Evolutionary conservation across 306 rosid genomes (phyloP).

Genomic region (Dicorynia guianensis): DNA sequence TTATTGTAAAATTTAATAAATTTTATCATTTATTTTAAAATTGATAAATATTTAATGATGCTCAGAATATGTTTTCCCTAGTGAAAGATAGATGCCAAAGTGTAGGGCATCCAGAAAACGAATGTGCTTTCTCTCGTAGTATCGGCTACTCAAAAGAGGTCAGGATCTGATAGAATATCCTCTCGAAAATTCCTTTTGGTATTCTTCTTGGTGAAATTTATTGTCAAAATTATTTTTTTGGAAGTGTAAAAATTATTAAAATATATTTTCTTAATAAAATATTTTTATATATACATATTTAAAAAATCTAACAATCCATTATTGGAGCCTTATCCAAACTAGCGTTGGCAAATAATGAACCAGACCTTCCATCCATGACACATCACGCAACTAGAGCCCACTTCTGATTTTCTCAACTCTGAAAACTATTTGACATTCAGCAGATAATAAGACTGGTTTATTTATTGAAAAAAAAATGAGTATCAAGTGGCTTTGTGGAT

Average conservation of each 20-base stretch:
- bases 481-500: too few species aligned
- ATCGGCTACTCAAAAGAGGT: slow-evolving; percentile 10
- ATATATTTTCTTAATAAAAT: too few species aligned
- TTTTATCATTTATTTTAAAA: too few species aligned
- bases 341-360: slow-evolving; percentile 6
- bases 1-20: too few species aligned
- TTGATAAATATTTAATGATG: too few species aligned
- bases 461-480: too few species aligned
- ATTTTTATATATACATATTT: too few species aligned
- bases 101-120: slow-evolving; percentile 33
- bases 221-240: too few species aligned
- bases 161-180: slow-evolving; percentile 47
- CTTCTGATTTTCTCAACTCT: background rate
- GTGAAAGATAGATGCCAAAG: slow-evolving; percentile 22
- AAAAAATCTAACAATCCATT: too few species aligned
- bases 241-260: too few species aligned
- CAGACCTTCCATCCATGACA: slow-evolving; percentile 15
- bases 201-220: too few species aligned
- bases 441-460: background rate
- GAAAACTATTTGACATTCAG: background rate
- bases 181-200: slow-evolving; percentile 2
- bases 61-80: too few species aligned
- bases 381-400: background rate
- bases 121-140: slow-evolving; percentile 41
- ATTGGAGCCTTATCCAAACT: slow-evolving; percentile 33